Percentiles rank a stretch among this genome's conserved stretches.
phyloP scores from a whole-genome alignment of 345 rosid species.

The Pelargonium nanum region DNA sequence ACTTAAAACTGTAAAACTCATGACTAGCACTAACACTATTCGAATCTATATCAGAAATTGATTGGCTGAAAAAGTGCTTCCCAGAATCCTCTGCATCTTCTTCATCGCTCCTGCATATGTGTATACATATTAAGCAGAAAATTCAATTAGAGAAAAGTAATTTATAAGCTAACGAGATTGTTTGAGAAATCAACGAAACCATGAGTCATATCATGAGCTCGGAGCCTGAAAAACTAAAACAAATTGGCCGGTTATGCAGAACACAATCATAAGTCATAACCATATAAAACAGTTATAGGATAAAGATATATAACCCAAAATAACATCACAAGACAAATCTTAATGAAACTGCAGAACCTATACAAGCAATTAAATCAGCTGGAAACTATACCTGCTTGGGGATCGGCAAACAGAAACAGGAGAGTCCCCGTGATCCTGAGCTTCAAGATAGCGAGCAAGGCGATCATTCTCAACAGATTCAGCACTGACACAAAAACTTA shows the following conservation, averaged over 20 bases:
- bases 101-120: slow-evolving; percentile 60
- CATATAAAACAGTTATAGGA: too few relatives aligned
- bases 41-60: slow-evolving; percentile 58
- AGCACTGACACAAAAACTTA: slow-evolving; percentile 5
- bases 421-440: slow-evolving; percentile 38
- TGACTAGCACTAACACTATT: slow-evolving; percentile 73
- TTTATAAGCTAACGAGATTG: neutral
- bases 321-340: neutral
- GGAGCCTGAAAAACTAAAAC: neutral
- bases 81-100: slow-evolving; percentile 50
- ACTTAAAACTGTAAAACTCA: slow-evolving; percentile 59
- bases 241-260: neutral
- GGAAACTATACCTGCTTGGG: slow-evolving; percentile 47
- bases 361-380: neutral
- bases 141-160: neutral
- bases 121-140: neutral
- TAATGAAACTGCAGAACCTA: neutral
- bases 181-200: neutral
- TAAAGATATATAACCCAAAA: neutral
- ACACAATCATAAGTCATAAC: neutral
- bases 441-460: slow-evolving; percentile 39
- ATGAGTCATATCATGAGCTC: neutral
- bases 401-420: slow-evolving; percentile 36
- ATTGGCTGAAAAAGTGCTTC: slow-evolving; percentile 54
- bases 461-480: slow-evolving; percentile 29